Percentiles rank a stretch among this genome's conserved stretches.
phyloP scores from a whole-genome alignment of 2,329 filamentous ascomycete species.

The Apiospora marii region DNA sequence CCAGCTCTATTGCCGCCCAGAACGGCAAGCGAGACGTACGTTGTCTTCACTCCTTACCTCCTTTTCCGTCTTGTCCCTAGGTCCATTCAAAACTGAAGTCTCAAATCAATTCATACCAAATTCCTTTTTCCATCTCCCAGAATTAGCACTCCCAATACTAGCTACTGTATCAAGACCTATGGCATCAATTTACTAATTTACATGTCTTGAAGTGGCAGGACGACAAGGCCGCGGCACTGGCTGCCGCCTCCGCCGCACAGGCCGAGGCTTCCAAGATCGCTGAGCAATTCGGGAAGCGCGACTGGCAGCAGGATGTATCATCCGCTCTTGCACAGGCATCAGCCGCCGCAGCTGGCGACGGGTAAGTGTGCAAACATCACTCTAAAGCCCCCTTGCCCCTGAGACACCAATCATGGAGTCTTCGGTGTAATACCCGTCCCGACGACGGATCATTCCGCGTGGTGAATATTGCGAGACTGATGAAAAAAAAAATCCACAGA shows the following conservation, averaged over 20 bases:
- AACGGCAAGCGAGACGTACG: constrained; percentile 24
- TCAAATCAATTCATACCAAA: not conserved
- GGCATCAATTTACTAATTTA: not conserved
- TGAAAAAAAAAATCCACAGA: not conserved
- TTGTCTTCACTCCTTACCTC: not conserved
- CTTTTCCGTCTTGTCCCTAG: not conserved
- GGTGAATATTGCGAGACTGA: not conserved
- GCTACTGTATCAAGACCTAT: too few relatives aligned
- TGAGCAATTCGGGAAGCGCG: constrained; percentile 27
- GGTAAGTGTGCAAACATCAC: not conserved
- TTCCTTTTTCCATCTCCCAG: not conserved
- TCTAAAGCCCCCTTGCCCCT: not conserved
- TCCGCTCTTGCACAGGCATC: constrained; percentile 28
- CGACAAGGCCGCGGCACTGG: constrained; percentile 30
- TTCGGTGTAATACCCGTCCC: not conserved
- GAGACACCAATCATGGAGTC: not conserved
- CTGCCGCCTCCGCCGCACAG: constrained; percentile 30
- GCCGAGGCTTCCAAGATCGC: constrained; percentile 31
- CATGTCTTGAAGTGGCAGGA: constrained; percentile 20
- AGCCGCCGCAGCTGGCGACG: not conserved
- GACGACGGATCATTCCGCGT: not conserved
- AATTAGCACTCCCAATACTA: too few relatives aligned
- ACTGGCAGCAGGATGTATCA: constrained; percentile 26
- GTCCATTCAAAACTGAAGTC: not conserved
- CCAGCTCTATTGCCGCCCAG: constrained; percentile 31